Evolutionary conservation across 2,329 filamentous ascomycete genomes (phyloP).

Genomic region (Aphanocladium album): DNA sequence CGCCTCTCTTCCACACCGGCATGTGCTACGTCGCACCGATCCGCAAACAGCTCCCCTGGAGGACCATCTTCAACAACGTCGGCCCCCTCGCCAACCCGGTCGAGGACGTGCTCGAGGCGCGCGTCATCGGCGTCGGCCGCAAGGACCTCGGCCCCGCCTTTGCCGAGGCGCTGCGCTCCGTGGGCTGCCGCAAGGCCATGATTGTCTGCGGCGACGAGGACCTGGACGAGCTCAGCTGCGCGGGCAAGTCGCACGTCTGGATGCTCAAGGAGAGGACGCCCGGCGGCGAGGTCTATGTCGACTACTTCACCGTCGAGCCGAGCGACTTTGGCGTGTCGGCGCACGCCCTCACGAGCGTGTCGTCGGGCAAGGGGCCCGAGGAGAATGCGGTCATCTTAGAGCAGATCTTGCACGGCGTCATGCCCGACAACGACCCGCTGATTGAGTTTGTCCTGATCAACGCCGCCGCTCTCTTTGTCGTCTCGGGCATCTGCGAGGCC

Average conservation of each 20-base stretch:
- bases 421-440: slow-evolving; percentile 74
- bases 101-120: slow-evolving; percentile 77
- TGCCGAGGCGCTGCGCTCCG: slow-evolving; percentile 72
- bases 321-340: slow-evolving; percentile 78
- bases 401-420: slow-evolving; percentile 67
- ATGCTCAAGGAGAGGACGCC: slow-evolving; percentile 53
- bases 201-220: slow-evolving; percentile 93
- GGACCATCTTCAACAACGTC: slow-evolving; percentile 96
- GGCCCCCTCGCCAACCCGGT: slow-evolving; percentile 90
- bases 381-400: slow-evolving; percentile 85
- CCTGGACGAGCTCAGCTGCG: slow-evolving; percentile 91
- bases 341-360: slow-evolving; percentile 73
- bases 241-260: slow-evolving; percentile 87
- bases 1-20: slow-evolving; percentile 91
- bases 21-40: slow-evolving; percentile 87
- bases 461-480: slow-evolving; percentile 79
- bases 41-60: slow-evolving; percentile 82
- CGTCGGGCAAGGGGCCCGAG: slow-evolving; percentile 75
- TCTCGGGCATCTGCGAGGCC: slow-evolving; percentile 80
- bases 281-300: slow-evolving; percentile 47
- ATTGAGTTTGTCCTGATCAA: slow-evolving; percentile 94
- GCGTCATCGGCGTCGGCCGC: slow-evolving; percentile 88
- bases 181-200: slow-evolving; percentile 75
- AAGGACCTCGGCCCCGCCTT: slow-evolving; percentile 84
- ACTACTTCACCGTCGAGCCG: slow-evolving; percentile 73